phyloP scores from a whole-genome alignment of 2,329 filamentous ascomycete species.

The Dactylellina cionopaga region DNA sequence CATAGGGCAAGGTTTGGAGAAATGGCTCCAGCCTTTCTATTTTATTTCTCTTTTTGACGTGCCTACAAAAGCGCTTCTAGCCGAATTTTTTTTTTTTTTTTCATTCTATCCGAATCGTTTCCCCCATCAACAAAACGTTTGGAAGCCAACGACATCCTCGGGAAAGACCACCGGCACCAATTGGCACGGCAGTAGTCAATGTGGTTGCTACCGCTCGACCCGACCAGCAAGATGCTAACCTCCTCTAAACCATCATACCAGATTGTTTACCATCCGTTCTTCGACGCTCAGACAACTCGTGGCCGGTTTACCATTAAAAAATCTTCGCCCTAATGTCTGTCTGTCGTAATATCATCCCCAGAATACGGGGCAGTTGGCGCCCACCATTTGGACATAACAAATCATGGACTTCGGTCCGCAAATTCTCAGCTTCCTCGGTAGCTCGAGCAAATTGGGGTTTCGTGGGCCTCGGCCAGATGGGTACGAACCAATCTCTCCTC shows the following conservation, averaged over 20 bases:
- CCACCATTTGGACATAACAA: background rate
- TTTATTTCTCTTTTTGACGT: too few species aligned
- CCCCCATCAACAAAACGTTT: constrained; percentile 32
- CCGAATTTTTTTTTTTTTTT: constrained; percentile 31
- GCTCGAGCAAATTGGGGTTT: constrained; percentile 68
- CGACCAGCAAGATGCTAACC: constrained; percentile 1
- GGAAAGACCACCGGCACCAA: constrained; percentile 9
- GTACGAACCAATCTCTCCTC: constrained; percentile 60
- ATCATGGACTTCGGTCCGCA: constrained; percentile 22
- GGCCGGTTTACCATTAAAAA: background rate
- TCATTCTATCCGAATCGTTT: constrained; percentile 9
- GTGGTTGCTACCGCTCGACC: constrained; percentile 14
- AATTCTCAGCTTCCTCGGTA: constrained; percentile 64
- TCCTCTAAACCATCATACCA: constrained; percentile 1
- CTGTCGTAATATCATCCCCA: constrained; percentile 6
- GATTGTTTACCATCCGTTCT: background rate
- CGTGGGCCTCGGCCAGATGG: constrained; percentile 71
- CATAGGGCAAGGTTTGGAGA: constrained; percentile 29
- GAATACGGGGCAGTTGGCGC: background rate
- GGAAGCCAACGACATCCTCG: constrained; percentile 33
- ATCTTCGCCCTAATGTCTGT: constrained; percentile 21
- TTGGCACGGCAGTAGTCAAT: constrained; percentile 22
- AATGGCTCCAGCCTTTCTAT: too few species aligned
- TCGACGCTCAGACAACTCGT: background rate
- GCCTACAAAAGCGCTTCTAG: constrained; percentile 43